A percentile compares a stretch with the other conserved stretches of the same genome.
phyloP scores from a whole-genome alignment of 2,329 filamentous ascomycete species.

The Teratosphaeria epicoccoides region DNA sequence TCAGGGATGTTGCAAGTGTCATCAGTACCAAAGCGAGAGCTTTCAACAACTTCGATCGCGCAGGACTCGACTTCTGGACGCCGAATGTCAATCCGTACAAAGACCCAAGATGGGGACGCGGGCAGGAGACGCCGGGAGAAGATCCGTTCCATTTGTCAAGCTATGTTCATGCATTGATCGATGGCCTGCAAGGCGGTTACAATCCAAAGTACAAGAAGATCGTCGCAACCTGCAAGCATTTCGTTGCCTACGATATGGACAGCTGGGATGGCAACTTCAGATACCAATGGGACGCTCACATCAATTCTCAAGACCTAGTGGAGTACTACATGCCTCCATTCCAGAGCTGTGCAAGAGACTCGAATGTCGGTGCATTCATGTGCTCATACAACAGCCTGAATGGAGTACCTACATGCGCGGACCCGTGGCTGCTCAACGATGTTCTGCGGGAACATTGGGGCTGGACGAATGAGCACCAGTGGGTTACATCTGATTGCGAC shows the following conservation, averaged over 20 bases:
- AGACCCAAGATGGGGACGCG: slow-evolving; percentile 37
- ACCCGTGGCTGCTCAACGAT: slow-evolving; percentile 50
- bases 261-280: slow-evolving; percentile 3
- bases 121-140: slow-evolving; percentile 33
- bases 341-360: slow-evolving; percentile 38
- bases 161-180: slow-evolving; percentile 26
- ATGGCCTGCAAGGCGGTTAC: slow-evolving; percentile 25
- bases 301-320: slow-evolving; percentile 51
- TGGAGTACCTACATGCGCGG: slow-evolving; percentile 54
- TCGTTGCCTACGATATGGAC: slow-evolving; percentile 22
- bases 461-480: slow-evolving; percentile 51
- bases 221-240: slow-evolving; percentile 40
- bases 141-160: slow-evolving; percentile 25
- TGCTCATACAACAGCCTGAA: slow-evolving; percentile 52
- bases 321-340: slow-evolving; percentile 61
- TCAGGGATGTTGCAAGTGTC: slow-evolving; percentile 45
- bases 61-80: slow-evolving; percentile 51
- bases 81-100: slow-evolving; percentile 53
- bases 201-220: slow-evolving; percentile 28
- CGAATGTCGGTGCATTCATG: slow-evolving; percentile 42
- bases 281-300: slow-evolving; percentile 41
- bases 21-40: slow-evolving; percentile 53
- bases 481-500: slow-evolving; percentile 56
- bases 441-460: slow-evolving; percentile 56
- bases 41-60: slow-evolving; percentile 50